Percentiles rank a stretch among this genome's conserved stretches.
These are phyloP conservation scores for Stropharia rugosoannulata DNA, from an alignment of 768 basidiomycete genomes.

Conservation along the genomic window DNA sequence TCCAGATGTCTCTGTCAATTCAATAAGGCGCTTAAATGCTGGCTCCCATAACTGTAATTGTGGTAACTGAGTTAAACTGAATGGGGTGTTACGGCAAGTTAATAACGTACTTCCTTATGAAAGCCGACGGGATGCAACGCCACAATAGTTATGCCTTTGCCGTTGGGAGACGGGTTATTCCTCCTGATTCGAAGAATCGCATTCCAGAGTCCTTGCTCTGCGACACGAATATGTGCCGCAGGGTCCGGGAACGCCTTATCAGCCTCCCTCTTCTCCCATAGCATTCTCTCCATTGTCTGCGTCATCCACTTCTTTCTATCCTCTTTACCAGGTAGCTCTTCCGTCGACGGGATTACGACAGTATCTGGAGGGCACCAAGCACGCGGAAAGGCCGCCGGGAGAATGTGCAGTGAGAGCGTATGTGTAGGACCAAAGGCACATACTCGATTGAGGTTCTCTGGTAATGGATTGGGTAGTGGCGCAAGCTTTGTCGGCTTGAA, in stretches of 20 bases:
- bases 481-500: conserved; percentile 10
- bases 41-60: conserved; percentile 24
- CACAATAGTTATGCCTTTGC: conserved; percentile 21
- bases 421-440: conserved; percentile 18
- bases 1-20: conserved; percentile 17
- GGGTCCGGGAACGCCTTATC: conserved; percentile 18
- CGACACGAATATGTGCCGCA: conserved; percentile 3
- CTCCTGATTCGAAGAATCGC: conserved; percentile 20
- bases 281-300: conserved; percentile 9
- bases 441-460: conserved; percentile 12
- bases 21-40: conserved; percentile 19
- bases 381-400: conserved; percentile 23
- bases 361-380: conserved; percentile 14
- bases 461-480: conserved; percentile 14
- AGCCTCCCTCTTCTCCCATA: conserved; percentile 16
- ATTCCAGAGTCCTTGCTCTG: conserved; percentile 21
- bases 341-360: conserved; percentile 16
- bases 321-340: conserved; percentile 12
- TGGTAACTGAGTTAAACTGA: background rate
- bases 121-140: conserved; percentile 25
- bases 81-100: background rate
- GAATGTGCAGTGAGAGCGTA: conserved; percentile 21
- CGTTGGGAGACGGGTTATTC: conserved; percentile 9
- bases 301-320: conserved; percentile 21
- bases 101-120: conserved; percentile 22